Evolutionary conservation across 129 eudicot species (phyloP).

Genomic region (Centella asiatica): DNA sequence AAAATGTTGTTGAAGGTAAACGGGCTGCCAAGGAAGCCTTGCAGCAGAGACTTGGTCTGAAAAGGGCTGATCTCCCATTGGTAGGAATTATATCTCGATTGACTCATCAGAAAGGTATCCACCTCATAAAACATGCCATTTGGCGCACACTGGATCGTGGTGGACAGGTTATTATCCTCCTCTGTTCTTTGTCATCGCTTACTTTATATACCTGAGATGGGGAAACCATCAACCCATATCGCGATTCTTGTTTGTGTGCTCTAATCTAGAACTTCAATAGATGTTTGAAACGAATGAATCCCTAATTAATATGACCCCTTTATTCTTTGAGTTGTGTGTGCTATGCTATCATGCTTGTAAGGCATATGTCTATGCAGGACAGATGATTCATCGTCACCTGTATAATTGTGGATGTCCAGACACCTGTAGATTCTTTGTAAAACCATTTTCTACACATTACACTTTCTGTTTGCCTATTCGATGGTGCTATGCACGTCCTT

Average conservation of each 20-base stretch:
- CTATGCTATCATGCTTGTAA: neutral
- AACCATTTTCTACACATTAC: no score
- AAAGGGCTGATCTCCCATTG: slow-evolving; percentile 68
- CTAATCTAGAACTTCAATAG: neutral
- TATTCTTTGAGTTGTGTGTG: neutral
- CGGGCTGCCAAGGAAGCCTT: slow-evolving; percentile 87
- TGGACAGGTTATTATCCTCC: slow-evolving; percentile 54
- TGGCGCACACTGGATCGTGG: slow-evolving; percentile 83
- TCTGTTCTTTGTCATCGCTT: neutral
- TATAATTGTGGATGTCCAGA: neutral
- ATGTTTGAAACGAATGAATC: neutral
- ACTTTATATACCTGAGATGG: no score
- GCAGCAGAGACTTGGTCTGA: slow-evolving; percentile 71
- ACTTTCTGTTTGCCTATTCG: no score
- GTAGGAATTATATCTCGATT: slow-evolving; percentile 90
- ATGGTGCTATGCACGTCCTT: neutral
- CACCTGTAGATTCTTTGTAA: neutral
- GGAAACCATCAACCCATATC: neutral
- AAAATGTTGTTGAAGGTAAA: slow-evolving; percentile 94
- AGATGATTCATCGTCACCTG: no score
- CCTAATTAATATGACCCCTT: no score
- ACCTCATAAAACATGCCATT: slow-evolving; percentile 95
- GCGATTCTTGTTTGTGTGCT: neutral
- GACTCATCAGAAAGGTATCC: slow-evolving; percentile 98
- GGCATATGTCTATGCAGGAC: neutral